A percentile compares a stretch with the other conserved stretches of the same genome.
Evolutionary conservation across 2,329 filamentous ascomycete species (phyloP).

Genomic region (Sordariomycetes sp.): DNA sequence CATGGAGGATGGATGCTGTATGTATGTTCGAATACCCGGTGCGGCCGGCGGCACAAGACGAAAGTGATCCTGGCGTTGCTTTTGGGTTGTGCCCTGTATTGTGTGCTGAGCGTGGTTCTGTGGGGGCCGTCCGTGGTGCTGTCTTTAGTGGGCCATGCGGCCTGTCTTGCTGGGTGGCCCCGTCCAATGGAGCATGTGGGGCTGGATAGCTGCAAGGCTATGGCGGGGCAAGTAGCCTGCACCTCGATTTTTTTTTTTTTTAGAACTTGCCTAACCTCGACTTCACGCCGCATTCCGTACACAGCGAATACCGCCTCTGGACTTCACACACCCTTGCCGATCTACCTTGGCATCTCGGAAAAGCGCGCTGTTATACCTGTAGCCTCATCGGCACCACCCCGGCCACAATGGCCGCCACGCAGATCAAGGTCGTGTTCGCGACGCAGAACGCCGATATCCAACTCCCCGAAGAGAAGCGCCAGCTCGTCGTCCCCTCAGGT

Average conservation of each 20-base stretch:
- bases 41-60: not conserved
- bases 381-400: not conserved
- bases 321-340: not conserved
- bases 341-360: not conserved
- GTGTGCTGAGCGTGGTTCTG: not conserved
- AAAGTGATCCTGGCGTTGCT: not conserved
- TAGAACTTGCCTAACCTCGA: not conserved
- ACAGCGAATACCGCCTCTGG: not conserved
- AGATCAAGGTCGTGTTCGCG: constrained; percentile 59
- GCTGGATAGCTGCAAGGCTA: not conserved
- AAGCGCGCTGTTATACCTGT: not conserved
- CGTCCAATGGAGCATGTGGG: not conserved
- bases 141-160: not conserved
- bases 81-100: not conserved
- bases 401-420: constrained; percentile 22
- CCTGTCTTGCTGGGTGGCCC: too few species aligned
- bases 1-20: not conserved
- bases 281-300: not conserved
- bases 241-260: constrained; percentile 5
- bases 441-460: constrained; percentile 52
- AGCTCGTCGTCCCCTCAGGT: constrained; percentile 54
- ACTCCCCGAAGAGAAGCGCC: constrained; percentile 49
- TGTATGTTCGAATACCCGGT: not conserved
- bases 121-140: not conserved
- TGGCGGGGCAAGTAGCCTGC: constrained; percentile 2